Evolutionary conservation across 495 filamentous ascomycete genomes (phyloP).

Genomic region (Talaromyces stipitatus): DNA sequence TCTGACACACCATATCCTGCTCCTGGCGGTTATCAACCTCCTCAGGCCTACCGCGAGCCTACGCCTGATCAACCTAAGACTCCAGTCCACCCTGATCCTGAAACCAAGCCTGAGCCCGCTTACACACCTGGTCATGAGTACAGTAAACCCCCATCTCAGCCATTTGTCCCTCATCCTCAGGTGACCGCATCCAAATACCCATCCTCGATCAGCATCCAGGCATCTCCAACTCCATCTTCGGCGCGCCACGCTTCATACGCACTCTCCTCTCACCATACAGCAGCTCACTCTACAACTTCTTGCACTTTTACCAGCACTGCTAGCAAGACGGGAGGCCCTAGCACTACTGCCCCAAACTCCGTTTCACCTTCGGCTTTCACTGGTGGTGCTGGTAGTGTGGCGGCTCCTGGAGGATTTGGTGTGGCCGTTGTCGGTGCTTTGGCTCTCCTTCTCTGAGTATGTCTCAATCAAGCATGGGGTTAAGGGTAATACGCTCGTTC

Average conservation of each 20-base stretch:
- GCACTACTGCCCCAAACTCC: background rate
- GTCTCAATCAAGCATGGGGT: background rate
- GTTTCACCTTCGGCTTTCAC: background rate
- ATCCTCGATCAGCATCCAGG: background rate
- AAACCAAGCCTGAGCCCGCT: background rate
- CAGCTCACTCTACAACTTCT: background rate
- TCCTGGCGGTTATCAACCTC: background rate
- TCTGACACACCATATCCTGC: background rate
- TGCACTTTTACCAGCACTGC: background rate
- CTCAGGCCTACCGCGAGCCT: background rate
- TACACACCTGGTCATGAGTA: background rate
- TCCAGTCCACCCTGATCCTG: background rate
- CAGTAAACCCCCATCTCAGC: background rate
- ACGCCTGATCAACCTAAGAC: background rate
- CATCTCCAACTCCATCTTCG: background rate
- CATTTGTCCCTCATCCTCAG: background rate
- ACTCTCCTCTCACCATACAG: background rate
- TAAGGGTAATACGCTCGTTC: background rate
- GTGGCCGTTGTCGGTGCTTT: constrained; percentile 6
- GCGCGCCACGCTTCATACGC: background rate
- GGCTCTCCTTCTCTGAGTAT: constrained; percentile 1
- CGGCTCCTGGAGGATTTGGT: background rate
- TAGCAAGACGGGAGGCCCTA: background rate
- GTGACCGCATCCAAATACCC: background rate
- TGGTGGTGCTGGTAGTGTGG: background rate